A percentile compares a stretch with the other conserved stretches of the same genome.
Conservation (phyloP, 805 yeast species). For the Yamadazyma paraphyllophila region DNA sequence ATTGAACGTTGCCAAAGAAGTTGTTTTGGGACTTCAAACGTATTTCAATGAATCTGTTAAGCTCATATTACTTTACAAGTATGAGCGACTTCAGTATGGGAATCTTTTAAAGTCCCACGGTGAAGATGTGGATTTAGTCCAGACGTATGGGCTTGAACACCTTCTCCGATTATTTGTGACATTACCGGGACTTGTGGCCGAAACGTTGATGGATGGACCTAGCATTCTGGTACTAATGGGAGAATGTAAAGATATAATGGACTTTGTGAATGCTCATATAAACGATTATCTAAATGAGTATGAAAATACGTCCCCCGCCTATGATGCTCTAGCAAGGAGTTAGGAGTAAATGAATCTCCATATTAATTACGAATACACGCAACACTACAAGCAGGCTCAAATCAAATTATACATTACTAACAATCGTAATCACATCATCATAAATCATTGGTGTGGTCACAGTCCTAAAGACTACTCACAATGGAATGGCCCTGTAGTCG, state of each 20-base stretch:
- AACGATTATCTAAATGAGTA: constrained; percentile 33
- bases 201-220: constrained; percentile 77
- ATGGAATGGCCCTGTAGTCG: constrained; percentile 58
- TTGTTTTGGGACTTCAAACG: constrained; percentile 62
- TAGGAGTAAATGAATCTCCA: neutral
- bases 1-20: constrained; percentile 53
- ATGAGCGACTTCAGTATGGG: constrained; percentile 72
- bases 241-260: constrained; percentile 54
- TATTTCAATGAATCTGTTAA: constrained; percentile 78
- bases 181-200: constrained; percentile 79
- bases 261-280: constrained; percentile 48
- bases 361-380: neutral
- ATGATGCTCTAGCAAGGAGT: constrained; percentile 34
- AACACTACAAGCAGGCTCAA: too few species aligned
- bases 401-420: neutral
- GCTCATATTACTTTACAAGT: constrained; percentile 65
- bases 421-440: constrained; percentile 5
- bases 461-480: constrained; percentile 4
- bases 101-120: constrained; percentile 39
- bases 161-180: constrained; percentile 72
- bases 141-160: constrained; percentile 79
- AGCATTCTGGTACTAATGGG: constrained; percentile 55
- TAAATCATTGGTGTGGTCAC: constrained; percentile 4
- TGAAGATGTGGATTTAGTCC: constrained; percentile 21
- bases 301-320: constrained; percentile 37